phyloP scores from a whole-genome alignment of 75 land plant genomes.

The Ceratopteris richardii region DNA sequence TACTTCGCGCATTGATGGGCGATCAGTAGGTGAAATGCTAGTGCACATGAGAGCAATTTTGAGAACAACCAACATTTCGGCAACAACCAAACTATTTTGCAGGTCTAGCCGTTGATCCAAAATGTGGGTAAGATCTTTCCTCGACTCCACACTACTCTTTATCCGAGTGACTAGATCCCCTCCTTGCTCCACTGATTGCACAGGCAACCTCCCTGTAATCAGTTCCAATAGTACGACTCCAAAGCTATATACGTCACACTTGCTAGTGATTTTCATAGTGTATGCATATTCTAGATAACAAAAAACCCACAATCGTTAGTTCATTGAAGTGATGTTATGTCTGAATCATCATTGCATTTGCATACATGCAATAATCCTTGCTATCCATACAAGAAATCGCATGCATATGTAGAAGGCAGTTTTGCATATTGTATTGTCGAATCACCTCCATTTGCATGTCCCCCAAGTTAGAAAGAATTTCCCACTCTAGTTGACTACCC shows the following conservation, averaged over 20 bases:
- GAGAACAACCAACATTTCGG: slow-evolving; percentile 3
- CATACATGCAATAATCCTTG: no score
- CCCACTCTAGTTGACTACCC: no score
- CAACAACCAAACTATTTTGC: background rate
- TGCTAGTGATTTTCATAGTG: slow-evolving; percentile 76
- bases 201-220: slow-evolving; percentile 64
- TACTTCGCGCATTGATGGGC: slow-evolving; percentile 77
- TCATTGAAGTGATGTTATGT: no score
- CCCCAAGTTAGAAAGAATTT: no score
- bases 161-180: slow-evolving; percentile 67
- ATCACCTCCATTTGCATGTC: no score
- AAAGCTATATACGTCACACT: slow-evolving; percentile 73
- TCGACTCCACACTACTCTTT: slow-evolving; percentile 19
- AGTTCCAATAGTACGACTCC: slow-evolving; percentile 74
- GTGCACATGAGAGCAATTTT: slow-evolving; percentile 68
- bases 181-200: slow-evolving; percentile 56
- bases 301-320: no score
- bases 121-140: background rate
- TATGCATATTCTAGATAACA: slow-evolving; percentile 77
- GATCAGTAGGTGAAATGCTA: slow-evolving; percentile 32
- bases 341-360: no score
- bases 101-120: background rate
- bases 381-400: no score
- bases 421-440: no score
- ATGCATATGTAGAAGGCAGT: no score